Conservation (phyloP, 164 flowering plant species). For the Vitis rotundifolia region DNA sequence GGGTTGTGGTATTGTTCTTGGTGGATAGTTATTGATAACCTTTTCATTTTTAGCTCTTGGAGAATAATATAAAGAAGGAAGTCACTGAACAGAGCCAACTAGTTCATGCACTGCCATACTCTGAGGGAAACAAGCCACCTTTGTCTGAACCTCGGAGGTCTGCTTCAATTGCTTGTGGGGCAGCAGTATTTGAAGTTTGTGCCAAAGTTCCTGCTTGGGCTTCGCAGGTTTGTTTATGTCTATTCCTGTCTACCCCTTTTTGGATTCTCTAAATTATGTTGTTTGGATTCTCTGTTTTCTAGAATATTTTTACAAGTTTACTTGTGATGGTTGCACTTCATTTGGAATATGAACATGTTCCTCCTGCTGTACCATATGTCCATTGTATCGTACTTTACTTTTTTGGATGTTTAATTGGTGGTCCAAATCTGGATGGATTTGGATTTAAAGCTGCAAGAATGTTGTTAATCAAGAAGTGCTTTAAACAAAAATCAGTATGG, state of each 20-base stretch:
- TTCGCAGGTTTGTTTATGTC: conserved; percentile 52
- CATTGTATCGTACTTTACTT: too few relatives aligned
- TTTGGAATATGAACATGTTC: too few relatives aligned
- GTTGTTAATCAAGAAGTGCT: too few relatives aligned
- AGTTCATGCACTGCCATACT: conserved; percentile 45
- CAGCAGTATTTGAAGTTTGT: conserved; percentile 69
- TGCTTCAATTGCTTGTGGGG: conserved; percentile 76
- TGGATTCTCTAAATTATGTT: background rate
- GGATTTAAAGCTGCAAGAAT: too few relatives aligned
- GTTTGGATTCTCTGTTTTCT: too few relatives aligned
- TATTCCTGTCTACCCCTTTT: background rate
- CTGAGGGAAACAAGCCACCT: conserved; percentile 43
- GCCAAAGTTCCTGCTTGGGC: conserved; percentile 84
- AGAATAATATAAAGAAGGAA: conserved; percentile 71
- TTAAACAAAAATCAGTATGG: too few relatives aligned
- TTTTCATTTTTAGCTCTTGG: conserved; percentile 48
- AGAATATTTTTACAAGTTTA: too few relatives aligned
- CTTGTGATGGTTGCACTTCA: too few relatives aligned
- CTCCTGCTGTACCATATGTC: too few relatives aligned
- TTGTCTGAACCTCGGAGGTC: conserved; percentile 65
- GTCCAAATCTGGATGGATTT: too few relatives aligned
- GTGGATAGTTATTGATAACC: background rate
- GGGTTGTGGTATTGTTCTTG: background rate
- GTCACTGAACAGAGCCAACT: conserved; percentile 59
- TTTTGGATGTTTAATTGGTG: too few relatives aligned